Conservation (phyloP, 225 moss, liverwort and hornwort genomes). For the Polytrichum formosum region DNA sequence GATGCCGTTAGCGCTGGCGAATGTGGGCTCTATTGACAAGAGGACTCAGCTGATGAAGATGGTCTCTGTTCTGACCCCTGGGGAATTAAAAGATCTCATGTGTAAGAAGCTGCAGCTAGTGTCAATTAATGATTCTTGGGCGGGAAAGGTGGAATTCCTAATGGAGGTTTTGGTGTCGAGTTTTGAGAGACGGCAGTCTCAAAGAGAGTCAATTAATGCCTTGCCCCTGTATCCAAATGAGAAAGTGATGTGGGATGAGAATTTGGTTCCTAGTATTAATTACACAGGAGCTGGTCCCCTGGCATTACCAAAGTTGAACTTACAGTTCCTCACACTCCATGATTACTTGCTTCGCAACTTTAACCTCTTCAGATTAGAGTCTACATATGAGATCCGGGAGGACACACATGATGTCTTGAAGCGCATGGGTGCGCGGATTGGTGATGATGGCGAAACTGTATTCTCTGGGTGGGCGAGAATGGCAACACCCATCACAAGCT, state of each 20-base stretch:
- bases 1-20: conserved; percentile 67
- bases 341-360: conserved; percentile 95
- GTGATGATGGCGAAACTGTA: conserved; percentile 78
- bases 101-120: conserved; percentile 80
- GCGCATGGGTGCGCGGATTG: conserved; percentile 80
- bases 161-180: conserved; percentile 73
- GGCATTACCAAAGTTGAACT: conserved; percentile 80
- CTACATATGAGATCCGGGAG: conserved; percentile 92
- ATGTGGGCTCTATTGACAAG: conserved; percentile 85
- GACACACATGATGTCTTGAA: conserved; percentile 83
- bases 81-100: conserved; percentile 76
- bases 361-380: conserved; percentile 89
- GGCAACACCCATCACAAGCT: conserved; percentile 77
- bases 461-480: conserved; percentile 98
- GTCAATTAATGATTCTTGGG: conserved; percentile 71
- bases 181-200: conserved; percentile 85
- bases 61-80: conserved; percentile 50
- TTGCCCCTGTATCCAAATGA: conserved; percentile 96
- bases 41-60: conserved; percentile 67
- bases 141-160: conserved; percentile 68
- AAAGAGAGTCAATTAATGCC: conserved; percentile 92
- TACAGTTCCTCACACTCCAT: conserved; percentile 96
- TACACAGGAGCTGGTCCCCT: conserved; percentile 83
- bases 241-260: conserved; percentile 98
- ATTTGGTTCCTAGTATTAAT: conserved; percentile 90